Percentiles rank a stretch among this genome's conserved stretches.
Conservation (phyloP, 305 asterid species). For the Petunia hybrid region DNA sequence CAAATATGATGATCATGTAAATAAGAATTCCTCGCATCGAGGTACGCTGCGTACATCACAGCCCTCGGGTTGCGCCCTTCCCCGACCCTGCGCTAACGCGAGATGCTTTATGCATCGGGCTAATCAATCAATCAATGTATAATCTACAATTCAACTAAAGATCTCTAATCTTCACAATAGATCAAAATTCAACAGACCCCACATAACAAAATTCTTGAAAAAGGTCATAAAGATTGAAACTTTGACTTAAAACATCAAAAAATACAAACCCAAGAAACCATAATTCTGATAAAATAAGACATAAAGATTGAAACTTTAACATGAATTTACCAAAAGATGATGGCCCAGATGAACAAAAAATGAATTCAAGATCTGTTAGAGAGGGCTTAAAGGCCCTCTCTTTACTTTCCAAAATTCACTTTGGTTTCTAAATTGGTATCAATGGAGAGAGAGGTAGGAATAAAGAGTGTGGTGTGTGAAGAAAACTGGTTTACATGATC, state of each 20-base stretch:
- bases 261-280: constrained; percentile 17
- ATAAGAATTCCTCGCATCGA: constrained; percentile 10
- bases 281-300: constrained; percentile 34
- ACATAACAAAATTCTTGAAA: constrained; percentile 52
- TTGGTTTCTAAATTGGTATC: constrained; percentile 50
- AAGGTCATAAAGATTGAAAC: constrained; percentile 48
- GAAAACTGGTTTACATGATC: constrained; percentile 25
- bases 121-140: constrained; percentile 22
- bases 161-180: not conserved
- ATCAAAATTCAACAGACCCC: constrained; percentile 46
- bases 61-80: no score
- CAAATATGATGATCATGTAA: constrained; percentile 58
- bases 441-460: constrained; percentile 25
- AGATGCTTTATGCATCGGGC: no score
- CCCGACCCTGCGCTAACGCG: no score
- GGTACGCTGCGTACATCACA: no score
- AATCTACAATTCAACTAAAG: constrained; percentile 41
- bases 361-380: constrained; percentile 73
- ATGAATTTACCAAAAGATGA: constrained; percentile 49
- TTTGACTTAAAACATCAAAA: constrained; percentile 40
- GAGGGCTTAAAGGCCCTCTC: constrained; percentile 66
- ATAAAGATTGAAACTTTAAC: constrained; percentile 46
- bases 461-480: constrained; percentile 31
- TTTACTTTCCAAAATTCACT: constrained; percentile 53
- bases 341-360: constrained; percentile 49